These are phyloP conservation scores for Ceratobasidium papillatum DNA, from an alignment of 1,284 basidiomycete genomes.

Conservation along the genomic window DNA sequence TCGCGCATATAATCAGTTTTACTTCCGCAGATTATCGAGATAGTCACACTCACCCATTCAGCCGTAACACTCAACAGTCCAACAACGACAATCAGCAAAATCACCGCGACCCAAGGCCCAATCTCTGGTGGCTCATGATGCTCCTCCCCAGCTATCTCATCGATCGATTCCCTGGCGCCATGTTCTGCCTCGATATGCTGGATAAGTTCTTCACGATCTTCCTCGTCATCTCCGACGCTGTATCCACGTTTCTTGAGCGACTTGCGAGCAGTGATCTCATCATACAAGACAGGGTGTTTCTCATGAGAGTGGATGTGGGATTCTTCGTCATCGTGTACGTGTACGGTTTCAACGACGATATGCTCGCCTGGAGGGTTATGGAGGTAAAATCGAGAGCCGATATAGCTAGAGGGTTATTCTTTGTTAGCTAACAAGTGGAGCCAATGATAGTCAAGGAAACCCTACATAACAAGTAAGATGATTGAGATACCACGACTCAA, in stretches of 20 bases:
- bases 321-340: slow-evolving; percentile 10
- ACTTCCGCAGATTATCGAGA: neutral
- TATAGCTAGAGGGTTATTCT: slow-evolving; percentile 57
- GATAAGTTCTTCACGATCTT: slow-evolving; percentile 19
- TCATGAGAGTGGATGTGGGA: neutral
- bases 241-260: slow-evolving; percentile 53
- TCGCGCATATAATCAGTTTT: neutral
- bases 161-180: slow-evolving; percentile 13
- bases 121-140: slow-evolving; percentile 57
- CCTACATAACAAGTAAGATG: slow-evolving; percentile 66
- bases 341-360: slow-evolving; percentile 50
- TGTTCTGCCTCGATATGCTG: slow-evolving; percentile 17
- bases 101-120: slow-evolving; percentile 66
- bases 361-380: slow-evolving; percentile 71
- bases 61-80: slow-evolving; percentile 70
- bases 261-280: slow-evolving; percentile 53
- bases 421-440: neutral
- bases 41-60: slow-evolving; percentile 57
- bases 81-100: slow-evolving; percentile 62
- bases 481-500: slow-evolving; percentile 72
- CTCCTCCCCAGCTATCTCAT: neutral
- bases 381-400: slow-evolving; percentile 69
- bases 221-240: slow-evolving; percentile 52
- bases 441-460: slow-evolving; percentile 45
- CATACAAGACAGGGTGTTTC: slow-evolving; percentile 2